phyloP scores from a whole-genome alignment of 2,329 filamentous ascomycete genomes.

The Trichoderma koningii region DNA sequence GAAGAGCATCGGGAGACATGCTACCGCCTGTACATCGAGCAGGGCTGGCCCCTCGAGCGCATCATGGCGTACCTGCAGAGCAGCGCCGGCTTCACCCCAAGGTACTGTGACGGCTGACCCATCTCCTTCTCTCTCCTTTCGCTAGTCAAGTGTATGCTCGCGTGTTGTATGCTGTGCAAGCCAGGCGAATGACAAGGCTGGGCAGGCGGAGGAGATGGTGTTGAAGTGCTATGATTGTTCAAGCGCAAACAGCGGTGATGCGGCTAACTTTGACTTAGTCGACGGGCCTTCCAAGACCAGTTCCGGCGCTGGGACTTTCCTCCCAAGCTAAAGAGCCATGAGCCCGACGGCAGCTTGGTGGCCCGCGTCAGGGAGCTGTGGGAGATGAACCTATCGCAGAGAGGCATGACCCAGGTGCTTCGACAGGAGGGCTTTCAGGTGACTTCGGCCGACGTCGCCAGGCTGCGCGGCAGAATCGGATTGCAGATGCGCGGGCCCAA shows the following conservation, averaged over 20 bases:
- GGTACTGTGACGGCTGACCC: slow-evolving; percentile 47
- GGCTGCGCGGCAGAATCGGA: slow-evolving; percentile 68
- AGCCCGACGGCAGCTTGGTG: slow-evolving; percentile 68
- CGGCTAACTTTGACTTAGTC: slow-evolving; percentile 51
- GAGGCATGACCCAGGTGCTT: slow-evolving; percentile 71
- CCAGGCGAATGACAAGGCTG: too few species aligned
- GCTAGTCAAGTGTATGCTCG: too few species aligned
- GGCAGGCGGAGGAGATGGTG: too few species aligned
- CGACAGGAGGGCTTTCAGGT: slow-evolving; percentile 72
- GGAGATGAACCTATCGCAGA: slow-evolving; percentile 71
- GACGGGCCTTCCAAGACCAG: slow-evolving; percentile 74
- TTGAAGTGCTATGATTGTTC: neutral
- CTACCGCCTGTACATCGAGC: slow-evolving; percentile 71
- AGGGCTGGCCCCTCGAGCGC: slow-evolving; percentile 71
- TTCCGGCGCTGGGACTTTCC: slow-evolving; percentile 81
- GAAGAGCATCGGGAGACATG: slow-evolving; percentile 47
- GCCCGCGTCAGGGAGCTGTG: slow-evolving; percentile 74
- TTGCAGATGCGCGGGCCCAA: slow-evolving; percentile 66
- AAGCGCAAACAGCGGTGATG: neutral
- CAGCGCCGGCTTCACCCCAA: slow-evolving; percentile 68
- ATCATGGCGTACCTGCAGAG: slow-evolving; percentile 71
- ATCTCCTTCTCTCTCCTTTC: too few species aligned
- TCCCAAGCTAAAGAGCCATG: slow-evolving; percentile 69
- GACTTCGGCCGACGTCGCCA: slow-evolving; percentile 69
- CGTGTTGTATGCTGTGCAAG: too few species aligned